Conservation (phyloP, 192 early-diverging fungal genomes). For the Rhizoclosmatium globosum region DNA sequence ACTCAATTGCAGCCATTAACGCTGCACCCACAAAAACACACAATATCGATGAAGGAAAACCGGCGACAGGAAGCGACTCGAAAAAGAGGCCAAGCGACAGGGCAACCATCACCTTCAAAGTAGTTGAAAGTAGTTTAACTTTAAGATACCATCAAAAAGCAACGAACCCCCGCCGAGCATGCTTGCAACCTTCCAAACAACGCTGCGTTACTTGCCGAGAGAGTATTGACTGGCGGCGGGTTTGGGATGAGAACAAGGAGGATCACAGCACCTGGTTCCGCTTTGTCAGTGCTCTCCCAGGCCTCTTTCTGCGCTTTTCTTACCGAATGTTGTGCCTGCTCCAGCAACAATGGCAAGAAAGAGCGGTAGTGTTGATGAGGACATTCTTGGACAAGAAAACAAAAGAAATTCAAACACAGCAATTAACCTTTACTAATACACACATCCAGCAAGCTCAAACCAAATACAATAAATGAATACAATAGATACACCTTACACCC, state of each 20-base stretch:
- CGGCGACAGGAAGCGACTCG: slow-evolving; percentile 16
- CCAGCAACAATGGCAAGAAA: slow-evolving; percentile 23
- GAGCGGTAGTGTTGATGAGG: background rate
- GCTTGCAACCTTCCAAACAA: slow-evolving; percentile 36
- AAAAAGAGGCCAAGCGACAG: slow-evolving; percentile 26
- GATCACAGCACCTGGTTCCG: slow-evolving; percentile 11
- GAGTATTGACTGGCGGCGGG: slow-evolving; percentile 27
- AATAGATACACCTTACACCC: background rate
- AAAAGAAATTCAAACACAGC: no score
- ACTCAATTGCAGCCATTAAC: slow-evolving; percentile 24
- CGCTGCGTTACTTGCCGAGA: slow-evolving; percentile 10
- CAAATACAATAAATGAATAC: no score
- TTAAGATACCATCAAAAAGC: background rate
- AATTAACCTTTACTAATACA: no score
- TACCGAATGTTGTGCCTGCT: slow-evolving; percentile 22
- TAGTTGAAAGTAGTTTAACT: background rate
- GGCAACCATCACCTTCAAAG: slow-evolving; percentile 31
- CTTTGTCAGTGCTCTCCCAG: background rate
- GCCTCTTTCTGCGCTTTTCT: no score
- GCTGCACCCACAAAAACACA: slow-evolving; percentile 5
- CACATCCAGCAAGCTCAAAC: no score
- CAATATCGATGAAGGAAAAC: background rate
- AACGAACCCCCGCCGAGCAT: slow-evolving; percentile 26
- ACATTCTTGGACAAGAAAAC: background rate
- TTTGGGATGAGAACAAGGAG: slow-evolving; percentile 7